Percentiles rank a stretch among this genome's conserved stretches.
Conservation (phyloP, 306 rosid genomes). For the Pterocarpus macrocarpus region DNA sequence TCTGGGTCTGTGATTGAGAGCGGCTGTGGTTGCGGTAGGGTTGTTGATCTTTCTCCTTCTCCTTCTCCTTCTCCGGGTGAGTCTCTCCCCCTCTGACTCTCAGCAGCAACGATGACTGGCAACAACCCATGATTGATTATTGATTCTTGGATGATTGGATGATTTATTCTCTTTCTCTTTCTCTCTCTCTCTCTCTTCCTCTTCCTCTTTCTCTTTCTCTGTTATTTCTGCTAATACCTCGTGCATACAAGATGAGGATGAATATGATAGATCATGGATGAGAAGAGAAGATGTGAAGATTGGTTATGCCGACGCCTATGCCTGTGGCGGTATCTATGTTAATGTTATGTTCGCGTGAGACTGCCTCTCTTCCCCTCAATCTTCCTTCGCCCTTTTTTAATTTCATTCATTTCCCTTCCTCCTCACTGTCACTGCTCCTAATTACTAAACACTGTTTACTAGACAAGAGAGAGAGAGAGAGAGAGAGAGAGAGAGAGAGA, state of each 20-base stretch:
- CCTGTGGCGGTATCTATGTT: too few relatives aligned
- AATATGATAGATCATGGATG: too few relatives aligned
- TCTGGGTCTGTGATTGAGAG: background rate
- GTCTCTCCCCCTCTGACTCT: conserved; percentile 49
- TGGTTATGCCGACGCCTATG: too few relatives aligned
- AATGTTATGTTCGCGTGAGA: background rate
- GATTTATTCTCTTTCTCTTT: conserved; percentile 5
- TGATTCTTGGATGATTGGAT: background rate
- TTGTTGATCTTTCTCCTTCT: conserved; percentile 40
- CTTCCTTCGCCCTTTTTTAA: background rate
- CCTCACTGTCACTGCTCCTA: background rate
- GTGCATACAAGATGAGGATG: too few relatives aligned
- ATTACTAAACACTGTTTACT: background rate
- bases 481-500: too few relatives aligned
- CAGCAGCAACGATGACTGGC: conserved; percentile 57
- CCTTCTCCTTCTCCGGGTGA: conserved; percentile 54
- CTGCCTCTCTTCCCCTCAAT: background rate
- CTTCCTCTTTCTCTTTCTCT: too few relatives aligned
- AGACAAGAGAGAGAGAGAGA: background rate
- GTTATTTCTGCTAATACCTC: too few relatives aligned
- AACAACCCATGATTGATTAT: conserved; percentile 69
- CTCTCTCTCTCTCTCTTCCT: background rate
- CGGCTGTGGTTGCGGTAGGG: conserved; percentile 30
- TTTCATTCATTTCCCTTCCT: background rate
- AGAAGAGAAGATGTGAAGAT: background rate